These are phyloP conservation scores for Hanseniaspora gamundiae DNA, from an alignment of 1,139 yeast genomes.

Conservation along the genomic window DNA sequence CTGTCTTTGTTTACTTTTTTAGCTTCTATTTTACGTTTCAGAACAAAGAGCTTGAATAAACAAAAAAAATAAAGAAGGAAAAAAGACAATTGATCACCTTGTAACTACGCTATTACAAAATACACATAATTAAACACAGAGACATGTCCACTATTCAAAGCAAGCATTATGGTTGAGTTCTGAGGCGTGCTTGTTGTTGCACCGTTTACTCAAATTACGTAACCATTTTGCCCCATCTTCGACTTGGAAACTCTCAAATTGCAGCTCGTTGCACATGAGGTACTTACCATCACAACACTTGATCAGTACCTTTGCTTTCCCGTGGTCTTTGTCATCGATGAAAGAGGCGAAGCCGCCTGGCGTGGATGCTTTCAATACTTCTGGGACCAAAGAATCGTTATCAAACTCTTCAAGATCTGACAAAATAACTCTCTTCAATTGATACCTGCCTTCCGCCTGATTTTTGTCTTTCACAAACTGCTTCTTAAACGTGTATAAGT, in stretches of 20 bases:
- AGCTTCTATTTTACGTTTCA: no score
- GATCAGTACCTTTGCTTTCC: neutral
- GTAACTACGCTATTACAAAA: no score
- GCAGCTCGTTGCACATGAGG: neutral
- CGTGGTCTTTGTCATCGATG: neutral
- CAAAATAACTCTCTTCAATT: neutral
- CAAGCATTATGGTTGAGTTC: no score
- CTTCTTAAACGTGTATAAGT: neutral
- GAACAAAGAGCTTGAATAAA: no score
- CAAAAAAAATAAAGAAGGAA: no score
- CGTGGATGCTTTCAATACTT: neutral
- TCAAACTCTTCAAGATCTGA: neutral
- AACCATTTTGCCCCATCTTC: neutral
- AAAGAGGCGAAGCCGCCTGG: neutral
- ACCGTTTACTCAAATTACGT: neutral
- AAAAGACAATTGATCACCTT: no score
- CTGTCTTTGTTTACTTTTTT: no score
- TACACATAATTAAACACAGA: no score
- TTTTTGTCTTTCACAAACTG: neutral
- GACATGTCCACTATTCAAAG: no score
- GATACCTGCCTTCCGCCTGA: neutral
- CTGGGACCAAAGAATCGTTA: neutral
- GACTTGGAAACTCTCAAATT: conserved; percentile 1
- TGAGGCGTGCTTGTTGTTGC: neutral
- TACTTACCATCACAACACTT: neutral